Evolutionary conservation across 129 eudicot genomes (phyloP), one percentile per base, ranked within the genome.

Genomic region (Centella asiatica): DNA sequence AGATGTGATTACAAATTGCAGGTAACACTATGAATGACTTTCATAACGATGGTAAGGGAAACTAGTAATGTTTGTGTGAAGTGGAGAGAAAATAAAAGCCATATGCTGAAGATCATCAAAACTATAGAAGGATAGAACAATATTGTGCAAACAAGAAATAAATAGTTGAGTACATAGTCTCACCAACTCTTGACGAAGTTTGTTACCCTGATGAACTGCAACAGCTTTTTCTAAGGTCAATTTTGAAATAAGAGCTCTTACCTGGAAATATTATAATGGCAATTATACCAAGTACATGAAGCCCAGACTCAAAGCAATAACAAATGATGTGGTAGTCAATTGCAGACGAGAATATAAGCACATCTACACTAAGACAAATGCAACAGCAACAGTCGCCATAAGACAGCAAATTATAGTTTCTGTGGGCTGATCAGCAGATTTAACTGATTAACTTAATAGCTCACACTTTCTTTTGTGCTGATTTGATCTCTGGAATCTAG

Each of bases 171-270:
- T 33, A 4, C 6, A 33, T 58, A 34, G 18, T 54, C 93, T 79
- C 74, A 90, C 97, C 89, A 83, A 36, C 66, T 90, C 95, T 57
- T 86, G 92, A 50, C 83, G 86, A 65, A 83, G 84, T 71, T 78
- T 83, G 46, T 76, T 78, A 32, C 70, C 64, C 71, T 73, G 82
- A 46, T 89, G 88, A 57, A 80, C 42, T 27, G 97, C 95, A 68
- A 71, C 78, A 74, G 76, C 73, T 72, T 81, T 89, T 66, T 89
- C 95, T 71, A 76, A 81, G 17, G 83, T 74, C 84, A 86, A 77
- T 72, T 76, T 75, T 20, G 83, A 47, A 61, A 86, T 52, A 25
- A 83, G 83, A 71, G 93, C 70, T 65, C 74, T 78, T 74, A 75
- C 88, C 97, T 89, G 77, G 55, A 76, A 72, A 47, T 63, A 11